Evolutionary conservation across 306 rosid genomes (phyloP).

Genomic region (Cicer arietinum): DNA sequence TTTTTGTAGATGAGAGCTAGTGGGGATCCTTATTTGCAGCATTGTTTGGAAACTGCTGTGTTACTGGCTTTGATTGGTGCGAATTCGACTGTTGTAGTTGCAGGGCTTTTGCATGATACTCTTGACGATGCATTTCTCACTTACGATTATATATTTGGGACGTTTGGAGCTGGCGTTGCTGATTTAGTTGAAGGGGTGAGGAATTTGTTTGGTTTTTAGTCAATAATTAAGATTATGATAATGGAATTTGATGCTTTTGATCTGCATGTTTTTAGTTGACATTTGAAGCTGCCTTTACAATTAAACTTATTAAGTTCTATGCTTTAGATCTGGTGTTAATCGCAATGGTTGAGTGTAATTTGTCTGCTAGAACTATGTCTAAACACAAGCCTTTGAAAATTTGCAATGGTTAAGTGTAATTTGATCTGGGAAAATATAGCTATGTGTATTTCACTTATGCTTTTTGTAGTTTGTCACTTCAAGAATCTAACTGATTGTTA

Average conservation of each 20-base stretch:
- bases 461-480: slow-evolving; percentile 11
- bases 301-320: not conserved
- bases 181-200: slow-evolving; percentile 95
- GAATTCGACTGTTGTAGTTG: slow-evolving; percentile 90
- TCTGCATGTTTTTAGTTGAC: slow-evolving; percentile 31
- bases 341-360: slow-evolving; percentile 3
- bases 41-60: slow-evolving; percentile 95
- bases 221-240: slow-evolving; percentile 13
- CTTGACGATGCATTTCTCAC: slow-evolving; percentile 84
- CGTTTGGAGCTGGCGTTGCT: slow-evolving; percentile 83
- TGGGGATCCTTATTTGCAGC: slow-evolving; percentile 94
- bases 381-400: not conserved
- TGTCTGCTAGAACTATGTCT: slow-evolving; percentile 22
- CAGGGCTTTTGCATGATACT: slow-evolving; percentile 96
- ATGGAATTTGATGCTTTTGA: slow-evolving; percentile 20
- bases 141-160: slow-evolving; percentile 67
- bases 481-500: slow-evolving; percentile 40
- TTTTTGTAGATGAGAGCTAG: slow-evolving; percentile 75
- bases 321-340: slow-evolving; percentile 33
- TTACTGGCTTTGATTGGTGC: slow-evolving; percentile 91
- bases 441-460: not conserved
- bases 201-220: slow-evolving; percentile 33
- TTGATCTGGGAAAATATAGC: too few relatives aligned
- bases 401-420: too few relatives aligned
- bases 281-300: not conserved